These are phyloP conservation scores for Hypomontagnella submonticulosa DNA, from an alignment of 495 filamentous ascomycete species.

Conservation along the genomic window DNA sequence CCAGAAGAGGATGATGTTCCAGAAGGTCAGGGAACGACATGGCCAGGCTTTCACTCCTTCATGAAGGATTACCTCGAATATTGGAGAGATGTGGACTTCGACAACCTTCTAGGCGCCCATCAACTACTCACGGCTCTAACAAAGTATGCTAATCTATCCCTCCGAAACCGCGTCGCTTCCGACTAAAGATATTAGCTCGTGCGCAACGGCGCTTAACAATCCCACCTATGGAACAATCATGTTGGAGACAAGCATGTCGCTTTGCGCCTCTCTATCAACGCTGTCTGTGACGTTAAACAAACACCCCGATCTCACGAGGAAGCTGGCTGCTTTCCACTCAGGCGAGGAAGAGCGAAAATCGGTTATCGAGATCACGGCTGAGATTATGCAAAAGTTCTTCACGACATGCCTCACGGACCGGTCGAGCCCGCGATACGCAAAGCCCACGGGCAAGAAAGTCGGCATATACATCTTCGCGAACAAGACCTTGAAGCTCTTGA, in stretches of 20 bases:
- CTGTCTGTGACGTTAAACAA: slow-evolving; percentile 84
- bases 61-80: slow-evolving; percentile 82
- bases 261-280: slow-evolving; percentile 79
- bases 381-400: slow-evolving; percentile 89
- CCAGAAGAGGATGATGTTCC: slow-evolving; percentile 57
- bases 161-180: not conserved
- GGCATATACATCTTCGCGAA: slow-evolving; percentile 94
- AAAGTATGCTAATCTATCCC: slow-evolving; percentile 63
- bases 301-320: slow-evolving; percentile 73
- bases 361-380: slow-evolving; percentile 83
- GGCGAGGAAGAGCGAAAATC: slow-evolving; percentile 70
- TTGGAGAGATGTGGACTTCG: slow-evolving; percentile 79
- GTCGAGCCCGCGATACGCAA: slow-evolving; percentile 65
- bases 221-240: slow-evolving; percentile 80
- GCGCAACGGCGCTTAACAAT: slow-evolving; percentile 81
- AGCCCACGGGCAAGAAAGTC: slow-evolving; percentile 82
- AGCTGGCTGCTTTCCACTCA: slow-evolving; percentile 61
- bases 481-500: slow-evolving; percentile 86
- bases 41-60: slow-evolving; percentile 79
- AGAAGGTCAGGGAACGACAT: slow-evolving; percentile 67
- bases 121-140: slow-evolving; percentile 75
- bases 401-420: slow-evolving; percentile 90
- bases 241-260: slow-evolving; percentile 78
- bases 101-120: slow-evolving; percentile 79
- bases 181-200: slow-evolving; percentile 63